Base-by-base conservation (phyloP, 164 flowering plant genomes). In the Macadamia tetraphylla region DNA sequence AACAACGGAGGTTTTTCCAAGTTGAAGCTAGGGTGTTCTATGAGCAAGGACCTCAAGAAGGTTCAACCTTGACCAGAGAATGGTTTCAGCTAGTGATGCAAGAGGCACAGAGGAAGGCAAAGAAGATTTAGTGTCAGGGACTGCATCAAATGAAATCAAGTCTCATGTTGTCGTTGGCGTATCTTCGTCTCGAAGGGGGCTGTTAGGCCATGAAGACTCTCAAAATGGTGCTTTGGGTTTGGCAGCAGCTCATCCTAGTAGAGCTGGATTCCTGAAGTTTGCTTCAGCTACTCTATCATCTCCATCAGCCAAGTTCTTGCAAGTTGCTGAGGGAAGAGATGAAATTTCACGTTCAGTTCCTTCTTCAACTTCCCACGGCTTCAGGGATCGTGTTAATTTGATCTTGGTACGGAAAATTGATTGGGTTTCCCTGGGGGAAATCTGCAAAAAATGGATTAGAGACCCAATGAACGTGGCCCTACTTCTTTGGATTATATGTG, bases 401-500 rank as follows among this genome's bases (percentile, higher is more conserved):
- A 73, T 80, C 15, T 75, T 87, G 49, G 23, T 72, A 12, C 67
- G 68, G 73, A 86, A 83, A 71, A 78, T 89, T 29, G 81, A 84
- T 69, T 90, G 93, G 89, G 77, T 49, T 53, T 74, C 82, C 29
- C 69, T 90, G 12, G 32, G 40, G 77, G 78, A 80, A 59, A 66
- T 82, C 30, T 18, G 81, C 81, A 88, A 79, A 67, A 84, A 85
- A 69, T 92, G 98, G 97, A 76, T 94, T 42, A 78, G 76, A 58
- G 64, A 88, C 63, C 97, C 98, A 6, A 70, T 90, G 82, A 94
- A 94, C 74, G 71, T 92, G 77, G 96, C 89, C 14, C 84, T 94
- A 13, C 83, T 92, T 71, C 67, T 79, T 15, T 94, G 98, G 98
- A 85, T 87, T 48, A 12, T 59, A 1, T 67, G 77, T 65, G 98